Evolutionary conservation across 371 early-diverging fungal genomes (phyloP).

Genomic region (Batrachochytrium dendrobatidis): DNA sequence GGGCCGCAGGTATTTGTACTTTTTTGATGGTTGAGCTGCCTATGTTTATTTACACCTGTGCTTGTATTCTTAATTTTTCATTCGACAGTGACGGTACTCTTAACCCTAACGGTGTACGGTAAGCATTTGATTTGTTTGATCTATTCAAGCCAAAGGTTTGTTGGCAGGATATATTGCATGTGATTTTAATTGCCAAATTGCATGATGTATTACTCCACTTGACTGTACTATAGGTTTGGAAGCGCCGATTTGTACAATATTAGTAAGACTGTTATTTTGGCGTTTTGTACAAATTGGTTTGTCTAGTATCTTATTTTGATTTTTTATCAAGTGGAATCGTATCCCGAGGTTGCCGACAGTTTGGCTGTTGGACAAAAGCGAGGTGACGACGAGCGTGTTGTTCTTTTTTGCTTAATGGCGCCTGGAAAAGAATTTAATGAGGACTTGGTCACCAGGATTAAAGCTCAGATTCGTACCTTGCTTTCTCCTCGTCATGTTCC

Average conservation of each 20-base stretch:
- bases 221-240: conserved; percentile 56
- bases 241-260: conserved; percentile 92
- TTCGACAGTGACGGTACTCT: conserved; percentile 78
- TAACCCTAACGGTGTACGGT: conserved; percentile 88
- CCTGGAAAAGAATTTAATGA: conserved; percentile 47
- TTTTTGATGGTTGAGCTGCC: background rate
- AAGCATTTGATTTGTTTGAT: background rate
- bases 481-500: conserved; percentile 93
- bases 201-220: no score
- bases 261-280: conserved; percentile 9
- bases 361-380: conserved; percentile 77
- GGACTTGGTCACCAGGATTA: conserved; percentile 55
- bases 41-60: background rate
- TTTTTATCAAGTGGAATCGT: conserved; percentile 46
- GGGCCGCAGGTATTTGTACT: conserved; percentile 56
- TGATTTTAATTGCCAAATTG: no score
- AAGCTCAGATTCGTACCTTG: conserved; percentile 68
- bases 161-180: background rate
- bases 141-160: background rate
- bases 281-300: background rate
- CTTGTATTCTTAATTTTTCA: conserved; percentile 3
- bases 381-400: conserved; percentile 83
- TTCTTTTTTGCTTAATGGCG: conserved; percentile 80
- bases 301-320: background rate
- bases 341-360: conserved; percentile 63